Percentiles rank a stretch among this genome's conserved stretches.
phyloP scores from a whole-genome alignment of 768 basidiomycete species.

The Phlebiopsis flavidoalba region DNA sequence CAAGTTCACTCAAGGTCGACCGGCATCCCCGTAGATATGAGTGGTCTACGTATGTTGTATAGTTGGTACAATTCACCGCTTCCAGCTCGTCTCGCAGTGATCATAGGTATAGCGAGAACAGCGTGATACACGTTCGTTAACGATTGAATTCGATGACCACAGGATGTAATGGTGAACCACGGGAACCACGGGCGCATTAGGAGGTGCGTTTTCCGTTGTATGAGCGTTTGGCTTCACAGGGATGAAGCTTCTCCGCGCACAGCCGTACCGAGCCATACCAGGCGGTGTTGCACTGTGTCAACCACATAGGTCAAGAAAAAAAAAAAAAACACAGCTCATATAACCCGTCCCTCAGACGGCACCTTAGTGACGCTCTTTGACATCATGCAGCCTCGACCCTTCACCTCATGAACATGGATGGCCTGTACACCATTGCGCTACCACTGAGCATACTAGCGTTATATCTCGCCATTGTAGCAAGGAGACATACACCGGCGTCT shows the following conservation, averaged over 20 bases:
- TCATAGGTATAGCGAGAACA: not conserved
- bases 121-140: not conserved
- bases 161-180: not conserved
- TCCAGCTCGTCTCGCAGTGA: not conserved
- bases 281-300: too few species aligned
- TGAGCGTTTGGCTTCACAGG: not conserved
- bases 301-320: too few species aligned
- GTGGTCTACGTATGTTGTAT: not conserved
- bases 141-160: not conserved
- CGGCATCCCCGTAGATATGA: constrained; percentile 17
- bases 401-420: too few species aligned
- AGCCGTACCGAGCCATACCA: too few species aligned
- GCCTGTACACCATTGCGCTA: too few species aligned
- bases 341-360: too few species aligned
- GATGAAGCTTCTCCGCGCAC: not conserved
- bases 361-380: too few species aligned
- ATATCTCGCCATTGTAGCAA: not conserved
- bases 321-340: too few species aligned
- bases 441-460: not conserved
- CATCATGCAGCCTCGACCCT: too few species aligned
- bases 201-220: not conserved
- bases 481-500: not conserved
- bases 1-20: constrained; percentile 63
- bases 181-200: not conserved
- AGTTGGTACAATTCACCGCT: not conserved